Evolutionary conservation across 116 monocot genomes (phyloP), one percentile per base, ranked within the genome.

Genomic region (Posidonia oceanica): DNA sequence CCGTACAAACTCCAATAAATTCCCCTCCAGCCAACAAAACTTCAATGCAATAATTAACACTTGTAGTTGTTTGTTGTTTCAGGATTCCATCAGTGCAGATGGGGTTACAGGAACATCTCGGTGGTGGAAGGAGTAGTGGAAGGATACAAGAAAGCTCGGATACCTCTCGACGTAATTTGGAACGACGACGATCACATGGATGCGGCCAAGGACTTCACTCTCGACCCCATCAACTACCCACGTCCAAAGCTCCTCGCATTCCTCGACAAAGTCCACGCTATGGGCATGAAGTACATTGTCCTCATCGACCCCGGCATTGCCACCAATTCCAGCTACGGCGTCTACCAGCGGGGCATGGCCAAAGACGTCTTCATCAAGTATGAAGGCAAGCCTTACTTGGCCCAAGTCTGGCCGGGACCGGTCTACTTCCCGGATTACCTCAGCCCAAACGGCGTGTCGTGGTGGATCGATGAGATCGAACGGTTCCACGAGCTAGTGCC

Each of bases 101-200:
- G 97, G 97, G 97, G 97, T 7, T 98, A 98, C 64, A 75, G 69
- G 51, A 98, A 98, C 72, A 61, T 98, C 12, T 98, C 97, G 1
- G 92, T 83, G n/a, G 97, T 98, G 12, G 93, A 91, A 78, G 82
- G 68, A 0, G 97, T 92, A 2, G 97, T 98, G n/a, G 97, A 89
- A 63, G 82, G 80, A n/a, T 98, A 98, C 82, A 75, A 72, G 51
- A 82, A 87, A 23, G 92, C 93, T 0, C 67, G 59, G 51, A 92
- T 98, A 17, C 97, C 97, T 0, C 83, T 98, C 0, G 97, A 98
- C 54, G 97, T 98, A 6, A 98, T 98, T 36, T 98, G 97, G 97
- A 98, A 80, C 38, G 97, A 98, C 21, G 97, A 98, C 59, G 98
- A 98, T 53, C 98, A 98, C 79, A 98, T 98, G 98, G 90, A 92